Conservation (phyloP, 148 eudicot species). For the Polygonum aviculare region DNA sequence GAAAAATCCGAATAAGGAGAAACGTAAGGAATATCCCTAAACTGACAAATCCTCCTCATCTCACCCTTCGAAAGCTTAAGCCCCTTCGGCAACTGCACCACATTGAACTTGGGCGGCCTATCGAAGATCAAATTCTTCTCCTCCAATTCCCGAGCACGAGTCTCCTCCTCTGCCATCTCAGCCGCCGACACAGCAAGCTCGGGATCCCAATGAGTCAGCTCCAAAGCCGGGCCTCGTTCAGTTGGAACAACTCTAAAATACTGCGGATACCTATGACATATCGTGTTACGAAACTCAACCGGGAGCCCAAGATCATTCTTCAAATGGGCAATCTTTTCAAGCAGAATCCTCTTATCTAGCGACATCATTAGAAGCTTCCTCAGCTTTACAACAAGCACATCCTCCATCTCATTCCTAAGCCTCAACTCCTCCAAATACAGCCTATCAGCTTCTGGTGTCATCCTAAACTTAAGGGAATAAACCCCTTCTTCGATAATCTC, state of each 20-base stretch:
- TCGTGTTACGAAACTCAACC: conserved; percentile 72
- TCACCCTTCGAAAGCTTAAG: conserved; percentile 74
- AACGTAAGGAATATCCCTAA: conserved; percentile 81
- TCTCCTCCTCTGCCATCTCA: conserved; percentile 84
- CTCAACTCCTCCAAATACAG: conserved; percentile 88
- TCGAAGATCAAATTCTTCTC: conserved; percentile 85
- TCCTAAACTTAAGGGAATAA: conserved; percentile 57
- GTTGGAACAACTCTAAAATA: conserved; percentile 74
- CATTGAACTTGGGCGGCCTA: conserved; percentile 71
- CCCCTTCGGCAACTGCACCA: conserved; percentile 74
- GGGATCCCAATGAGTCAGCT: conserved; percentile 96
- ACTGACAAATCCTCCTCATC: conserved; percentile 71
- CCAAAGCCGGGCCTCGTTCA: conserved; percentile 74
- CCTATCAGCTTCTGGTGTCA: conserved; percentile 92
- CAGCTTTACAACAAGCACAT: conserved; percentile 61
- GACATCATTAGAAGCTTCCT: conserved; percentile 97
- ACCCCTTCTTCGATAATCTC: conserved; percentile 92
- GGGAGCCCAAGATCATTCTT: conserved; percentile 91
- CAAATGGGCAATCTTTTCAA: conserved; percentile 84
- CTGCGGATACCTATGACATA: conserved; percentile 89
- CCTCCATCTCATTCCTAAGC: conserved; percentile 86
- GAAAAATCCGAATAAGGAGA: conserved; percentile 97
- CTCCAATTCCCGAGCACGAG: conserved; percentile 39
- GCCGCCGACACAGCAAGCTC: conserved; percentile 94
- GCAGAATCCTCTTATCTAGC: conserved; percentile 61